Base-by-base conservation (phyloP, 176 grass and related monocot genomes). In the Carex pumila region DNA sequence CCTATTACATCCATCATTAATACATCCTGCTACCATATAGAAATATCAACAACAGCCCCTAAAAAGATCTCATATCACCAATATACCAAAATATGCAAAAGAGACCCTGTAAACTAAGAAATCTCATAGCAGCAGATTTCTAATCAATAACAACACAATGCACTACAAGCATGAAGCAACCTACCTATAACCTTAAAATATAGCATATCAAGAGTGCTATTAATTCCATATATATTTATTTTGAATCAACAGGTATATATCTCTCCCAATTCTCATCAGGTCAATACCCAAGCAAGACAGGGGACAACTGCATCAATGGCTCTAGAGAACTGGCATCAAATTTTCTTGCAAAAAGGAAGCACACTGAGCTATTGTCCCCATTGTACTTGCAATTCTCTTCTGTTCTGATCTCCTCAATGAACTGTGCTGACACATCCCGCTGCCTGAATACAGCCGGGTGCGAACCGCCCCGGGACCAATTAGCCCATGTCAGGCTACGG, bases 261-360 rank as follows among this genome's bases (percentile, higher is more conserved):
- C 0, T 65, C 31, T 50, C 43, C 43, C 3, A 5, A 59, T 29
- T 80, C 29, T 17, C 78, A 62, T 43, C 41, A 31, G 32, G 41
- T 82, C 80, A 82, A 65, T 67, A 67, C 19, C 39, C 80, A 82
- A 82, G 59, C 1, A 82, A 65, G 30, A 64, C 32, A 52, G 61
- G 19, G 12, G 79, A 80, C 70, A 89, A 72, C 67, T 18, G 57
- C 65, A 89, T 67, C 61, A 89, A 79, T 0, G 67, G 88, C 67
- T 18, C 7, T 15, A 89, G 68, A 50, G 84, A n/a, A 39, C 15
- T 57, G 21, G 79, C 79, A 55, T 61, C 57, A 53, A 89, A 89
- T 84, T 89, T 86, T 58, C 88, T 83, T 29, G 88, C 88, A 61
- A 86, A 89, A 66, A 89, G 65, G 84, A 86, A 86, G 59, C 88